Evolutionary conservation across 2,329 filamentous ascomycete species (phyloP), one percentile per base, ranked within the genome.

Genomic region (Exophiala xenobiotica): DNA sequence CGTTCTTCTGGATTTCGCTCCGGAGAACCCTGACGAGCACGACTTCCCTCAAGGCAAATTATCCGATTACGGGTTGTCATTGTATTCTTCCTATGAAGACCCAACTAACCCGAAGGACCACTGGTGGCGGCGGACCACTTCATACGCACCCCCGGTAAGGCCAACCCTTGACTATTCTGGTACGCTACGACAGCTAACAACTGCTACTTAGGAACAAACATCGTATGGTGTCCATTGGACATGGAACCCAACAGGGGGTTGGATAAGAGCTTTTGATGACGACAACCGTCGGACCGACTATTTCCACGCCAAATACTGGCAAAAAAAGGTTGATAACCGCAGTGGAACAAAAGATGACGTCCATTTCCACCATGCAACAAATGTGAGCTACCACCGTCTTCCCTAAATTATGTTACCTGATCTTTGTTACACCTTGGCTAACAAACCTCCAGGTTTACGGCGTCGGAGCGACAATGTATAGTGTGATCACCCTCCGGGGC

Each of bases 1-100:
- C 72, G 88, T 97, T 60, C 77, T 97, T 1, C 78, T 99, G 9
- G 49, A 48, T 14, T 49, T 49, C 27, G 48, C 38, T 6, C 46
- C 41, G 14, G 40, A 49, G 12, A 20, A 50, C 20, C 39, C 22
- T 18, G 3, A 42, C n/a, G 42, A 40, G 6, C 39, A 54, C 24
- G 51, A 53, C 29, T 56, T 40, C 11, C 53, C 51, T 12, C 29
- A 39, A 19, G 37, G 40, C 12, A 35, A 46, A 6, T 16, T 51
- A 22, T 42, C 45, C 8, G 54, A 51, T 29, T 56, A 29, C 19
- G 53, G 53, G n/a, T 16, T 49, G 20, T 31, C 49, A 11, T 37
- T 23, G 18, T 51, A 51, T 27, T 45, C 47, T 19, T 9, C 11
- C 9, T 5, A 7, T 3, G 41, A 35, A 11, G 46, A 48, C 16